Conservation (phyloP, 331 rosid species). For the Pyrus hybrid region DNA sequence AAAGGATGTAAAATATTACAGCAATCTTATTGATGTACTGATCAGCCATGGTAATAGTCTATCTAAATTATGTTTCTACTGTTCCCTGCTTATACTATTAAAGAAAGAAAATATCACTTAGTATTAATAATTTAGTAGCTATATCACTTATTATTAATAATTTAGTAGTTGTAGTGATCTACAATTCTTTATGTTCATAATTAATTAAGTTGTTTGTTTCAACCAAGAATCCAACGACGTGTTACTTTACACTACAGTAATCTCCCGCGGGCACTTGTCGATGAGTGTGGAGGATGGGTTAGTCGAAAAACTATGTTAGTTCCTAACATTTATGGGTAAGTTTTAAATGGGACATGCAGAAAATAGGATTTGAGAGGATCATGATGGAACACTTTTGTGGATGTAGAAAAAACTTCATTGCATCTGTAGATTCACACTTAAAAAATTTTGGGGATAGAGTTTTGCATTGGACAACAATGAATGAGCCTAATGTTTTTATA, state of each 20-base stretch:
- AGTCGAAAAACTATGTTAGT: slow-evolving; percentile 36
- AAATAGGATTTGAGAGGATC: neutral
- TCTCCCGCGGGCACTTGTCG: slow-evolving; percentile 50
- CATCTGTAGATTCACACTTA: slow-evolving; percentile 41
- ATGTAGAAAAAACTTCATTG: slow-evolving; percentile 42
- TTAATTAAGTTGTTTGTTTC: neutral
- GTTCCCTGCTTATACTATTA: neutral
- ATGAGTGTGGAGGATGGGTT: slow-evolving; percentile 59
- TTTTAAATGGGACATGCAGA: too few relatives aligned
- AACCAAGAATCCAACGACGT: slow-evolving; percentile 53
- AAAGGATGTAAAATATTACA: too few relatives aligned
- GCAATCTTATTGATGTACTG: too few relatives aligned
- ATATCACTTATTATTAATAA: too few relatives aligned
- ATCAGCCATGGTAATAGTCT: slow-evolving; percentile 26
- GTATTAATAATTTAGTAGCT: too few relatives aligned
- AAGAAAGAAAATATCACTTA: too few relatives aligned
- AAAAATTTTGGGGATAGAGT: slow-evolving; percentile 44
- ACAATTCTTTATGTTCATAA: too few relatives aligned
- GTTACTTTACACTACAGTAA: slow-evolving; percentile 38
- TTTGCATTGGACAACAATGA: slow-evolving; percentile 42
- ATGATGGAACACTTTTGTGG: neutral
- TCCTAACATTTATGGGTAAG: neutral
- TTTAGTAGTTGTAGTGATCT: too few relatives aligned
- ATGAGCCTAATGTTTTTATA: slow-evolving; percentile 34
- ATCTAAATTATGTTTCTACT: too few relatives aligned